Base-by-base conservation (phyloP, 768 basidiomycete species). In the Candolleomyces eurysporus region DNA sequence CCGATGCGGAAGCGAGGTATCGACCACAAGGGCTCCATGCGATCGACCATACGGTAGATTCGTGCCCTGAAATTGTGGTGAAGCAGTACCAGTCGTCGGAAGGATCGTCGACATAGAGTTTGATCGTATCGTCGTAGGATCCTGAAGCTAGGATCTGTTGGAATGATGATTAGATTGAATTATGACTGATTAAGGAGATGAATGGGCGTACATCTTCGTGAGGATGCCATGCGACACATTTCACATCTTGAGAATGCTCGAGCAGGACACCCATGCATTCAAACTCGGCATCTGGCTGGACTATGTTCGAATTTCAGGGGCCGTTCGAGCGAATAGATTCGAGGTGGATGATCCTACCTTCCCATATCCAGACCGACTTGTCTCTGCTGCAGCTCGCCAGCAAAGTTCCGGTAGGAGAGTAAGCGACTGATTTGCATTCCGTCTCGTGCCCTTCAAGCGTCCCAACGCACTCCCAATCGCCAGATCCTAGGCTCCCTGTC, bases 281-380 rank as follows among this genome's bases (percentile, higher is more conserved):
- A 63, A 96, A 97, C 66, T 98, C 96, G 14, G 87, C 79, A 69
- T 98, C 94, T 10, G 94, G 94, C 60, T 91, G 89, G 2, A 91
- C 96, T 96, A 65, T 8, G 64, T 17, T 50, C 13, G 52, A 48
- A 60, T 52, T 22, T 26, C 16, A 59, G 40, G 48, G 59, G 21
- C 45, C n/a, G 22, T 57, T 21, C 22, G 48, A 5, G 26, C 26
- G 26, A 26, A 7, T 4, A 1, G 40, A 19, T 48, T 19, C 46
- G 36, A 48, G 54, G 39, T 58, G n/a, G 6, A 59, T 22, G 56
- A 31, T 49, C 71, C 55, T 67, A 90, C 96, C 94, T 82, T 98
- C 96, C 96, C 97, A 99, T 40, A 99, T 84, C 97, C 97, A 98
- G 0, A 98, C 95, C 5, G 94, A 93, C 78, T 98, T 99, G 76